Percentiles rank a stretch among this genome's conserved stretches.
Conservation (phyloP, 2,329 filamentous ascomycete species). For the Fusarium temperatum region DNA sequence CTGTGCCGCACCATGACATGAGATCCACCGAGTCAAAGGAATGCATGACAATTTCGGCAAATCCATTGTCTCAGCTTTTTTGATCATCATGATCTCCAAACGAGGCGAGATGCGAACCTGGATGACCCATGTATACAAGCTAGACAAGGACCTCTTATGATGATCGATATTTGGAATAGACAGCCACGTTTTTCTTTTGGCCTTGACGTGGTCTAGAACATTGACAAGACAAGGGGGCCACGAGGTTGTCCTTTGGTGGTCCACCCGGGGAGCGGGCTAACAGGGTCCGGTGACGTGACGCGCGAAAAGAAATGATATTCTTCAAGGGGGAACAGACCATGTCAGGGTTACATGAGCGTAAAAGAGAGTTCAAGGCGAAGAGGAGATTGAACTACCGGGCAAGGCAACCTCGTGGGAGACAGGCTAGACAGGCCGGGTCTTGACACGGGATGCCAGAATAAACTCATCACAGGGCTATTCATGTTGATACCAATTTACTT, state of each 20-base stretch:
- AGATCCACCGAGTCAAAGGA: background rate
- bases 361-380: background rate
- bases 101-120: background rate
- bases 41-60: background rate
- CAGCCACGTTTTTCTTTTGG: background rate
- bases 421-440: background rate
- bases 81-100: background rate
- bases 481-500: too few species aligned
- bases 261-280: conserved; percentile 17
- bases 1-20: conserved; percentile 20
- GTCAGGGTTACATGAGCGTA: background rate
- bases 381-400: background rate
- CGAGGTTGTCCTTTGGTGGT: conserved; percentile 12
- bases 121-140: background rate
- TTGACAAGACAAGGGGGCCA: conserved; percentile 25
- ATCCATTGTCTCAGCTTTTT: background rate
- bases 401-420: conserved; percentile 4
- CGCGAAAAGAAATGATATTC: background rate
- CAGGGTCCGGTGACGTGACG: background rate
- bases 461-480: background rate
- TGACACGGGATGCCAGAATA: background rate
- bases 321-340: background rate
- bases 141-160: background rate
- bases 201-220: conserved; percentile 17
- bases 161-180: conserved; percentile 7